Base-by-base conservation (phyloP, 768 basidiomycete genomes). In the Leucocoprinus sp. region DNA sequence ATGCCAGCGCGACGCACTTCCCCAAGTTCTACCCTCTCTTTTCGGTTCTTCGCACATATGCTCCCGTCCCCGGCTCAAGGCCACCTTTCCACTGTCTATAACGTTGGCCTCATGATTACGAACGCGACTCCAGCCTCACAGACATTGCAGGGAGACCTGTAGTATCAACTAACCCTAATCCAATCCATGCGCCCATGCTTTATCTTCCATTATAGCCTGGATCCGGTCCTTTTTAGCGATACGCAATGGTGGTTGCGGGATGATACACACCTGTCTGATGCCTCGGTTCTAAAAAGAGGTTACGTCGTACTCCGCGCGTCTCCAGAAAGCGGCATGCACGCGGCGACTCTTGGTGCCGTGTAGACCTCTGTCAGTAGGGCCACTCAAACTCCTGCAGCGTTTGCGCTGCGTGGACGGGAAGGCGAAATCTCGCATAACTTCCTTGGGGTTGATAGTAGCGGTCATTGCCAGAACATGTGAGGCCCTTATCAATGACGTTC, bases 81-180 rank as follows among this genome's bases (percentile, higher is more conserved):
- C 39, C 7, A 22, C 33, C 31, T 14, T 31, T 42, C 27, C 21
- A 31, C 40, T 12, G 35, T 37, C 46, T 36, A 24, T 18, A 12
- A 36, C 23, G 33, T 48, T 27, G 33, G 34, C 46, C 46, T 42
- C 46, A 21, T 17, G 46, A 34, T 29, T 27, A 24, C 18, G 31
- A 22, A 36, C 8, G 33, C 19, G 40, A 34, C 46, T 48, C 39
- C 46, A 48, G 46, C 46, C 39, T 41, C 31, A 48, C 7, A 27
- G 39, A 37, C 38, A 15, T 22, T 18, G 14, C 40, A 17, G 37
- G 46, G 46, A 40, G 46, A 34, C 39, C 40, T 42, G 17, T 17
- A 40, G 34, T 41, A 34, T 48, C 46, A 48, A 36, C 46, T 48
- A 48, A 48, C 46, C 46, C 46, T 48, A 41, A 28, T 11, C 23